Conservation (phyloP, 75 land plant species). For the Selaginella tamariscina region DNA sequence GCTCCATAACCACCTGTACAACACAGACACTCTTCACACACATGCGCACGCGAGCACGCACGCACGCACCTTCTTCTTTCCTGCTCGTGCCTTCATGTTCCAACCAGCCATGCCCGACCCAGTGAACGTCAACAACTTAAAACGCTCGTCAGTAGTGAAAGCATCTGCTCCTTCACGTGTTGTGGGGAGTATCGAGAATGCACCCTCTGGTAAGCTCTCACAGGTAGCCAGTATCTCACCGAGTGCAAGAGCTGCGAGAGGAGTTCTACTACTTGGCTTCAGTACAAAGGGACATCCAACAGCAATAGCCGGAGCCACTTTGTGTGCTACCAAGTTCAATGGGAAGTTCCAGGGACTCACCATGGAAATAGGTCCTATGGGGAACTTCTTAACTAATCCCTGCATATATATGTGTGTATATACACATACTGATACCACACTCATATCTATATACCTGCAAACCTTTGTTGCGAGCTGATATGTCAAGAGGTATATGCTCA, state of each 20-base stretch:
- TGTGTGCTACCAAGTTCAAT: slow-evolving; percentile 34
- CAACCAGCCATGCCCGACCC: slow-evolving; percentile 37
- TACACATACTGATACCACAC: neutral
- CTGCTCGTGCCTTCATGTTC: slow-evolving; percentile 35
- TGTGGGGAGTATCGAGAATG: slow-evolving; percentile 34
- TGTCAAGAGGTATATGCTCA: slow-evolving; percentile 29
- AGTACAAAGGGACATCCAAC: slow-evolving; percentile 38
- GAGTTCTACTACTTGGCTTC: slow-evolving; percentile 35
- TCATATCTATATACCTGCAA: slow-evolving; percentile 33
- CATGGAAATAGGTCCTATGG: slow-evolving; percentile 38
- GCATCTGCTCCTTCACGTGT: slow-evolving; percentile 28
- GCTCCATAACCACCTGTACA: slow-evolving; percentile 34
- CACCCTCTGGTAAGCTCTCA: slow-evolving; percentile 25
- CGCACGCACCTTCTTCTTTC: slow-evolving; percentile 34
- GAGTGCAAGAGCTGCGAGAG: slow-evolving; percentile 26
- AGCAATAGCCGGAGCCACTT: slow-evolving; percentile 39
- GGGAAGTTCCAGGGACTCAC: slow-evolving; percentile 44
- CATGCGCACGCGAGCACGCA: neutral
- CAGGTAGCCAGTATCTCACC: slow-evolving; percentile 29
- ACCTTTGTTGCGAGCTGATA: slow-evolving; percentile 32
- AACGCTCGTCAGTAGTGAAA: slow-evolving; percentile 33
- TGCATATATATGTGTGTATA: slow-evolving; percentile 1
- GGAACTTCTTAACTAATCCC: slow-evolving; percentile 34
- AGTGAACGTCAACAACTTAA: slow-evolving; percentile 35
- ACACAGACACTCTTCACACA: neutral